Conservation (phyloP, 352 stramenopile genomes). For the Globisporangium heterothallicum region DNA sequence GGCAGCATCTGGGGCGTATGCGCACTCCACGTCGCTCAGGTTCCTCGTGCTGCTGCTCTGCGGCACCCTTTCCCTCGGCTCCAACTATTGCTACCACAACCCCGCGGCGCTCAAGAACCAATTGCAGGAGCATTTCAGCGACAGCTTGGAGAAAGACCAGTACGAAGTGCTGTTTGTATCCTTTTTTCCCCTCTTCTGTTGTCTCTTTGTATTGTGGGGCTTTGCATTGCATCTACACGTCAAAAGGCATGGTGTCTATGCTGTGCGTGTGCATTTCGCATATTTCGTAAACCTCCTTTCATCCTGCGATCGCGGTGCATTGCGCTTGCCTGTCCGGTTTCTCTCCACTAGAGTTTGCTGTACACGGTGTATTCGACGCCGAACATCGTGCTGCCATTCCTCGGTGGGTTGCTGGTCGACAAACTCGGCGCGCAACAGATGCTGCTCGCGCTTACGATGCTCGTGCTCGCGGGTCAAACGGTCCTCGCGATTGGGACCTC, state of each 20-base stretch:
- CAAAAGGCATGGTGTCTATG: too few relatives aligned
- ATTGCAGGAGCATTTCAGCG: slow-evolving; percentile 50
- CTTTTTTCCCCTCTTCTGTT: slow-evolving; percentile 5
- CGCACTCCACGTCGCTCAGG: slow-evolving; percentile 16
- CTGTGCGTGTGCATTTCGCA: too few relatives aligned
- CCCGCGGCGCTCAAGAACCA: slow-evolving; percentile 57
- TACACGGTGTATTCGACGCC: slow-evolving; percentile 84
- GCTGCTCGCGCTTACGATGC: slow-evolving; percentile 55
- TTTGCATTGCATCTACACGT: too few relatives aligned
- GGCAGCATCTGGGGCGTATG: not conserved
- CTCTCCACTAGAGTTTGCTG: slow-evolving; percentile 53
- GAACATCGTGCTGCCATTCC: slow-evolving; percentile 82
- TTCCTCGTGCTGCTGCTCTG: slow-evolving; percentile 44
- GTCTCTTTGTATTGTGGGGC: too few relatives aligned
- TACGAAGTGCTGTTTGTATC: slow-evolving; percentile 40
- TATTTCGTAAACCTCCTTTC: slow-evolving; percentile 10
- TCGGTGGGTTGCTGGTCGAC: slow-evolving; percentile 77
- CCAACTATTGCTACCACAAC: slow-evolving; percentile 66
- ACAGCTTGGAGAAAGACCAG: slow-evolving; percentile 22
- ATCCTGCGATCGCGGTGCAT: not conserved
- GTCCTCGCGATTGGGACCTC: slow-evolving; percentile 63
- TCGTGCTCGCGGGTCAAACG: slow-evolving; percentile 56
- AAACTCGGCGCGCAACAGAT: slow-evolving; percentile 50
- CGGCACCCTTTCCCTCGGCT: slow-evolving; percentile 40
- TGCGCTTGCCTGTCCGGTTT: not conserved